Percentiles rank a stretch among this genome's conserved stretches.
These are phyloP conservation scores for Xylariaceae sp. DNA, from an alignment of 2,329 filamentous ascomycete genomes.

Conservation along the genomic window DNA sequence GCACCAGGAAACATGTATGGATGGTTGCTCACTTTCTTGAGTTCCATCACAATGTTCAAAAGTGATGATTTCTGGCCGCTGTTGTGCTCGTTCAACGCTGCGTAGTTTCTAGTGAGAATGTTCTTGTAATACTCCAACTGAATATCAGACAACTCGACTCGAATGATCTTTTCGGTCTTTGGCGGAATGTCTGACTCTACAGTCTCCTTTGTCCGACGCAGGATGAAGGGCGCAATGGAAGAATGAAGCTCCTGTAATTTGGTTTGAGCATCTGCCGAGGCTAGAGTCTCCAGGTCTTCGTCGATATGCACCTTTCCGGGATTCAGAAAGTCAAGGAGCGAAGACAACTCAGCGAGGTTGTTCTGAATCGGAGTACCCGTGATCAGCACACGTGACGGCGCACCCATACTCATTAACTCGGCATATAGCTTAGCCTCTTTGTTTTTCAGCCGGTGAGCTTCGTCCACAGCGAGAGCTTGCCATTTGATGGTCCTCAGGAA, in stretches of 20 bases:
- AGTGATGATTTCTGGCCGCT: conserved; percentile 92
- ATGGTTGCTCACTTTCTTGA: conserved; percentile 99
- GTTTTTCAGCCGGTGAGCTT: conserved; percentile 96
- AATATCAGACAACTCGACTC: conserved; percentile 92
- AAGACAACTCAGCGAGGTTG: conserved; percentile 86
- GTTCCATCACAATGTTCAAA: conserved; percentile 98
- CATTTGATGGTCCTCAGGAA: conserved; percentile 91
- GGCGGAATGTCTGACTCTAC: conserved; percentile 95
- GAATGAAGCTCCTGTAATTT: conserved; percentile 85
- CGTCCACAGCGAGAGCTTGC: conserved; percentile 95
- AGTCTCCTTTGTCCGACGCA: conserved; percentile 93
- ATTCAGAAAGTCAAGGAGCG: conserved; percentile 93
- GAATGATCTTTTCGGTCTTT: conserved; percentile 98
- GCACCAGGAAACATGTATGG: conserved; percentile 96
- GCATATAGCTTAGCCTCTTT: conserved; percentile 89
- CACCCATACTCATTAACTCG: conserved; percentile 79
- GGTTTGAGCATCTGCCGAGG: conserved; percentile 74
- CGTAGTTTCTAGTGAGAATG: conserved; percentile 93
- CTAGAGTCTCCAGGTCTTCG: conserved; percentile 79
- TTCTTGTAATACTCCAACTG: conserved; percentile 99
- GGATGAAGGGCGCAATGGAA: conserved; percentile 88
- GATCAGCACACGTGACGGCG: conserved; percentile 86
- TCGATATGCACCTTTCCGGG: conserved; percentile 92
- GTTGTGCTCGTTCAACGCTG: conserved; percentile 85
- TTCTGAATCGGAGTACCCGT: conserved; percentile 98